phyloP scores from a whole-genome alignment of 2,329 filamentous ascomycete species.

The Pezicula rhizophila region DNA sequence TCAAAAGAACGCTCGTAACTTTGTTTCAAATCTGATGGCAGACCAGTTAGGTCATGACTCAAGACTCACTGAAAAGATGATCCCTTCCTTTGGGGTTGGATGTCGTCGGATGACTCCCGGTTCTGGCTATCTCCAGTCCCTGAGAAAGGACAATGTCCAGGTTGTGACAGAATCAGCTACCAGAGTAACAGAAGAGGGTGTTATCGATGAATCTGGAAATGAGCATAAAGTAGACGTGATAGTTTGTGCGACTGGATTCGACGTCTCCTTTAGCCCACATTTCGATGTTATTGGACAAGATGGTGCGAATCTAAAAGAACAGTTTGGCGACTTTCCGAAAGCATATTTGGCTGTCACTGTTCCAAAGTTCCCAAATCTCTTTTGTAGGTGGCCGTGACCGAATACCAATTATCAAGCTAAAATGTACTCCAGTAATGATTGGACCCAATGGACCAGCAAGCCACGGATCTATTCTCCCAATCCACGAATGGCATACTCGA shows the following conservation, averaged over 20 bases:
- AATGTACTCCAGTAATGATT: constrained; percentile 13
- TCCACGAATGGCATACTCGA: constrained; percentile 28
- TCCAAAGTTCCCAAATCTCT: constrained; percentile 19
- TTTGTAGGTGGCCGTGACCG: constrained; percentile 24
- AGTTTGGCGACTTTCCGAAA: constrained; percentile 16
- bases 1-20: constrained; percentile 10
- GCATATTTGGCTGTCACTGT: constrained; percentile 19
- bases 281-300: constrained; percentile 19
- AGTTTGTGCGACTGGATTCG: constrained; percentile 30
- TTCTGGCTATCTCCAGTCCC: constrained; percentile 35
- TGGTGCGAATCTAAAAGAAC: constrained; percentile 11
- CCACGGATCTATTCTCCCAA: constrained; percentile 23
- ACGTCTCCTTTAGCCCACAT: constrained; percentile 22
- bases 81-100: constrained; percentile 25
- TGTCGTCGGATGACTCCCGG: constrained; percentile 39
- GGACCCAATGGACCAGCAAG: constrained; percentile 24
- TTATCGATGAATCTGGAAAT: constrained; percentile 24
- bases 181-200: constrained; percentile 28
- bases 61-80: constrained; percentile 11
- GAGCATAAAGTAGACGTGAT: constrained; percentile 29
- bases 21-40: constrained; percentile 10
- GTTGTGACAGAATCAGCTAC: constrained; percentile 17
- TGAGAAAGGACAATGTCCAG: constrained; percentile 32
- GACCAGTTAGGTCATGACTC: constrained; percentile 10
- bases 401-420: constrained; percentile 26